A percentile compares a stretch with the other conserved stretches of the same genome.
Conservation (phyloP, 1,139 yeast genomes). For the Kodamaea sp. region DNA sequence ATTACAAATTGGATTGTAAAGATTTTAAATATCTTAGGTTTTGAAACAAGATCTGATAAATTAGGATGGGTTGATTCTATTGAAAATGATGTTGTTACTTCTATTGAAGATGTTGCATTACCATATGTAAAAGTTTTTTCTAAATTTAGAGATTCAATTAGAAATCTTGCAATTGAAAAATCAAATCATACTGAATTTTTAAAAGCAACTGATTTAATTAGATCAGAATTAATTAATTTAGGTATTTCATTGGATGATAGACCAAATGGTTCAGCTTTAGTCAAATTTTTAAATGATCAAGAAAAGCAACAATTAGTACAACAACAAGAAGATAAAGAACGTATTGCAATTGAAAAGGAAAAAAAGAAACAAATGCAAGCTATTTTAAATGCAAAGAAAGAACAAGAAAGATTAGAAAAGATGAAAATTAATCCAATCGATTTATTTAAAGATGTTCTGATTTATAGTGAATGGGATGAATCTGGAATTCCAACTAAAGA, state of each 20-base stretch:
- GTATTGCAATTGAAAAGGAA: conserved; percentile 39
- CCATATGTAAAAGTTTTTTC: conserved; percentile 81
- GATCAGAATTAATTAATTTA: conserved; percentile 60
- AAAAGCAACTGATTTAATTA: conserved; percentile 38
- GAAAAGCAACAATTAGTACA: conserved; percentile 65
- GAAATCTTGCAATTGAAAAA: conserved; percentile 67
- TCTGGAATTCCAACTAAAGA: conserved; percentile 80
- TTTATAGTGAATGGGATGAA: conserved; percentile 78
- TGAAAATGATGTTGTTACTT: conserved; percentile 16
- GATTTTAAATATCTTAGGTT: conserved; percentile 71
- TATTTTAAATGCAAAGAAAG: conserved; percentile 51
- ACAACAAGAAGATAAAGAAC: conserved; percentile 62
- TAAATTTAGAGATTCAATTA: conserved; percentile 74
- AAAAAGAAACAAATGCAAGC: conserved; percentile 39
- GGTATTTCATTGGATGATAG: conserved; percentile 91
- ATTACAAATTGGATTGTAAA: conserved; percentile 68
- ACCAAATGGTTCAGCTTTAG: conserved; percentile 70
- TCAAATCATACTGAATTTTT: conserved; percentile 55
- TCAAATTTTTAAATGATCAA: conserved; percentile 68
- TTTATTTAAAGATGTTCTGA: conserved; percentile 56
- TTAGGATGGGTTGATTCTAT: conserved; percentile 72
- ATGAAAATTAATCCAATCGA: conserved; percentile 69
- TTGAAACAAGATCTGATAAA: conserved; percentile 61
- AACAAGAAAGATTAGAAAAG: conserved; percentile 61
- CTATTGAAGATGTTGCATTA: conserved; percentile 64